phyloP scores from a whole-genome alignment of 176 grass and related monocot species.

The Microstegium vimineum region DNA sequence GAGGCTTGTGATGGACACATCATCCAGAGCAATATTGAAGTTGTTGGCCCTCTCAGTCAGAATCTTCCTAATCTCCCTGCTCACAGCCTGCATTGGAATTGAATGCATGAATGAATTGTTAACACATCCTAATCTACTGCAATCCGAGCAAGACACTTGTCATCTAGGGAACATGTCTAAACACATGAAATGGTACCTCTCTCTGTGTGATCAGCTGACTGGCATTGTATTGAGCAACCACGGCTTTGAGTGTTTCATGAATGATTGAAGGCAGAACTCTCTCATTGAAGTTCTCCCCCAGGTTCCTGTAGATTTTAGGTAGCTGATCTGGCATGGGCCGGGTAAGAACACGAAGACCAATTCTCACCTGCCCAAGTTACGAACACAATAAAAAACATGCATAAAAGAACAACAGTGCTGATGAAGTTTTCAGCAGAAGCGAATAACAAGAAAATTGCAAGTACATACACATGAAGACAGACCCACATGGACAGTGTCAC shows the following conservation, averaged over 20 bases:
- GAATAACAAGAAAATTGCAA: neutral
- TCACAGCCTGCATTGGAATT: slow-evolving; percentile 60
- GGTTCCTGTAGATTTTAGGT: slow-evolving; percentile 71
- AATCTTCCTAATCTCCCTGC: slow-evolving; percentile 96
- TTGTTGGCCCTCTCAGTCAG: slow-evolving; percentile 88
- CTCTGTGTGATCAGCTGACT: slow-evolving; percentile 95
- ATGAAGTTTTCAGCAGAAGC: neutral
- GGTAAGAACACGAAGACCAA: slow-evolving; percentile 85
- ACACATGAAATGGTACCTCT: slow-evolving; percentile 56
- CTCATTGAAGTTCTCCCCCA: slow-evolving; percentile 82
- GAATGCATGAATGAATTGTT: neutral
- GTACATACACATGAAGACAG: neutral
- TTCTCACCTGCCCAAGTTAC: slow-evolving; percentile 57
- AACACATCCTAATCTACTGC: neutral
- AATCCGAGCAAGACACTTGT: neutral
- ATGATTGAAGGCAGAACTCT: slow-evolving; percentile 96
- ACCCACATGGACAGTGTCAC: neutral
- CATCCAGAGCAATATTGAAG: slow-evolving; percentile 93
- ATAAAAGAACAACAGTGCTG: neutral
- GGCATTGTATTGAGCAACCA: slow-evolving; percentile 97
- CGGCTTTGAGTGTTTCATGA: slow-evolving; percentile 93
- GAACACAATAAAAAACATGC: neutral
- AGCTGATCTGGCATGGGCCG: slow-evolving; percentile 65
- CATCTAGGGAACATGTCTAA: neutral
- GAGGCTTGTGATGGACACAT: slow-evolving; percentile 91